Base-by-base conservation (phyloP, 352 stramenopile genomes). In the Globisporangium abappressorium region DNA sequence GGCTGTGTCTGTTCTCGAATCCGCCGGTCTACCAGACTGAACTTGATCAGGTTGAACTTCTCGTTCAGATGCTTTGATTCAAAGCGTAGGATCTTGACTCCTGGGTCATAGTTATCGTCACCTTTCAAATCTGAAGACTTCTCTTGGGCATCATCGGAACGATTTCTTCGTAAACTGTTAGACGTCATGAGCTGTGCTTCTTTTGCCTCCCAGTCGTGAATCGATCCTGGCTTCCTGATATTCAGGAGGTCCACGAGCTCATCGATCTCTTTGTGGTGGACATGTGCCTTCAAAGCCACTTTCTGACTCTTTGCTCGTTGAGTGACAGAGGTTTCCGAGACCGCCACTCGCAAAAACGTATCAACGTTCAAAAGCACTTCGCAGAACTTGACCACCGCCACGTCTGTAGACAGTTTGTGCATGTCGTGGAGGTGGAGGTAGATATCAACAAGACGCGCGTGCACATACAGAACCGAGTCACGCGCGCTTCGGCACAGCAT, bases 191-290 rank as follows among this genome's bases (percentile, higher is more conserved):
- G 1, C 11, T 55, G 24, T 11, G 26, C 59, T 55, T 67, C 53
- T 26, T 60, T 38, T 20, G 28, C 38, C 63, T 68, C 26, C 63
- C 63, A 68, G 15, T 57, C 38, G 14, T 68, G 63, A 0, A 63
- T 68, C 28, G 53, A 63, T 2, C 14, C 38, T 15, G n/a, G 28
- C 24, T 41, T 33, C 5, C 20, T 26, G 20, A 57, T 43, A 20
- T 53, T 61, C 5, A 68, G 54, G 5, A 63, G 24, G 5, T 68
- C 63, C 0, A 68, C 34, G 5, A 68, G 26, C 12, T 68, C 63
- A 14, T 68, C 63, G 9, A 68, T 68, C 38, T 68, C 41, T 34
- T 56, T 61, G 56, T 68, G 63, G 20, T 57, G 56, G 7, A 68
- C 63, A 20, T 68, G 54, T 1, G 53, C 63, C 56, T 38, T 34